Percentiles rank a stretch among this genome's conserved stretches.
phyloP scores from a whole-genome alignment of 139 green algal genomes.

The Tetraselmis chui region DNA sequence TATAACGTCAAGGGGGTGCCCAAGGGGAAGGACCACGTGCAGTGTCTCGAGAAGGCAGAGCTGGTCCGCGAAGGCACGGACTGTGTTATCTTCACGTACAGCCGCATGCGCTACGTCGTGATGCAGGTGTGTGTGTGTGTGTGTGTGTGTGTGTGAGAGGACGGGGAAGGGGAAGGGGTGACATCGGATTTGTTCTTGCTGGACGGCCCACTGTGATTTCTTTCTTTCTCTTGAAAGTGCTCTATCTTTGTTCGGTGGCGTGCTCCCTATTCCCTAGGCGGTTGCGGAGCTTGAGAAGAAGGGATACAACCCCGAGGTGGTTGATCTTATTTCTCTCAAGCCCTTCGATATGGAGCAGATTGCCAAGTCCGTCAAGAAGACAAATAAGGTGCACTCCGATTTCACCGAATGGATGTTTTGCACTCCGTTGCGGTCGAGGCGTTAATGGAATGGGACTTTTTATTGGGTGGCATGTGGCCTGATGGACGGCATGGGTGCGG shows the following conservation, averaged over 20 bases:
- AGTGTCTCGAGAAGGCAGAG: slow-evolving; percentile 73
- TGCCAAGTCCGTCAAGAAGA: slow-evolving; percentile 79
- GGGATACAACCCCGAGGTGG: slow-evolving; percentile 84
- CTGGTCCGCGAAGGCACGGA: slow-evolving; percentile 79
- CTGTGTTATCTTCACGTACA: slow-evolving; percentile 92
- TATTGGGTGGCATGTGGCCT: no score
- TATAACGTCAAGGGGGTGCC: slow-evolving; percentile 89
- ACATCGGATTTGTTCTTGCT: neutral
- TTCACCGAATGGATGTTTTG: no score
- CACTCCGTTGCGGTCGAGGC: no score
- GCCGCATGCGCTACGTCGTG: slow-evolving; percentile 88
- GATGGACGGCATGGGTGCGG: no score
- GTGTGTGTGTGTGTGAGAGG: no score
- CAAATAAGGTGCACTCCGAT: slow-evolving; percentile 19
- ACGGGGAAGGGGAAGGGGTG: no score
- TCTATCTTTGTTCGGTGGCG: neutral
- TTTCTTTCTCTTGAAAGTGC: neutral
- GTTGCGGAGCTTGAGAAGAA: slow-evolving; percentile 52
- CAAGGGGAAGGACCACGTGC: slow-evolving; percentile 48
- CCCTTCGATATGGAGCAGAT: slow-evolving; percentile 96
- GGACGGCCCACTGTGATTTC: no score
- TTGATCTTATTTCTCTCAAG: slow-evolving; percentile 96
- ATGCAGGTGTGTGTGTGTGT: slow-evolving; percentile 69
- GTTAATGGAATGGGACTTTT: no score
- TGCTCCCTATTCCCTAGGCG: slow-evolving; percentile 33